Conservation (phyloP, 2,329 filamentous ascomycete species). For the Phialophora chinensis region DNA sequence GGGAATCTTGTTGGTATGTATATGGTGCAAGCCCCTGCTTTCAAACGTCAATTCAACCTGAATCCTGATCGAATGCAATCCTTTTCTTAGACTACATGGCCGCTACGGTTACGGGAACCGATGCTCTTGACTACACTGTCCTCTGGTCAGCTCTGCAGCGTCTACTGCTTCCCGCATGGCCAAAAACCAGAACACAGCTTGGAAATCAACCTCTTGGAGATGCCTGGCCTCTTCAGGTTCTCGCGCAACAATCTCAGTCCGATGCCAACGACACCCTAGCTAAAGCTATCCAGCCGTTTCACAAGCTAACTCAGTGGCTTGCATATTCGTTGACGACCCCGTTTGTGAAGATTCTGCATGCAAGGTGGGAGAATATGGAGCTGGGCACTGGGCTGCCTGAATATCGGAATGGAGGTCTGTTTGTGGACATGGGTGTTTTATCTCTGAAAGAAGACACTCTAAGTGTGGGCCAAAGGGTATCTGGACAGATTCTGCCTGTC, state of each 20-base stretch:
- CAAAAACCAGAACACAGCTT: constrained; percentile 17
- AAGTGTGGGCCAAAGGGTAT: constrained; percentile 5
- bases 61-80: constrained; percentile 4
- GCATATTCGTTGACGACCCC: constrained; percentile 18
- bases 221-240: constrained; percentile 23
- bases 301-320: constrained; percentile 21
- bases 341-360: constrained; percentile 10
- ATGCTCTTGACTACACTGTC: constrained; percentile 9
- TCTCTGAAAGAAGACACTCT: constrained; percentile 13
- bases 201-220: constrained; percentile 16
- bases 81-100: constrained; percentile 14
- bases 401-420: constrained; percentile 23
- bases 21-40: neutral
- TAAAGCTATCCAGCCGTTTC: constrained; percentile 19
- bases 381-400: constrained; percentile 20
- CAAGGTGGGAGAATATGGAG: constrained; percentile 7
- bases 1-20: constrained; percentile 24
- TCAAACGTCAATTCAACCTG: constrained; percentile 3
- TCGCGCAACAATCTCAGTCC: constrained; percentile 7
- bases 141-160: constrained; percentile 20
- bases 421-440: constrained; percentile 21
- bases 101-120: neutral
- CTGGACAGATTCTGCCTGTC: constrained; percentile 15
- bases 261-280: neutral
- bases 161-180: constrained; percentile 23